Evolutionary conservation across 2,329 filamentous ascomycete genomes (phyloP), one percentile per base, ranked within the genome.

Genomic region (Calonectria crousiana): DNA sequence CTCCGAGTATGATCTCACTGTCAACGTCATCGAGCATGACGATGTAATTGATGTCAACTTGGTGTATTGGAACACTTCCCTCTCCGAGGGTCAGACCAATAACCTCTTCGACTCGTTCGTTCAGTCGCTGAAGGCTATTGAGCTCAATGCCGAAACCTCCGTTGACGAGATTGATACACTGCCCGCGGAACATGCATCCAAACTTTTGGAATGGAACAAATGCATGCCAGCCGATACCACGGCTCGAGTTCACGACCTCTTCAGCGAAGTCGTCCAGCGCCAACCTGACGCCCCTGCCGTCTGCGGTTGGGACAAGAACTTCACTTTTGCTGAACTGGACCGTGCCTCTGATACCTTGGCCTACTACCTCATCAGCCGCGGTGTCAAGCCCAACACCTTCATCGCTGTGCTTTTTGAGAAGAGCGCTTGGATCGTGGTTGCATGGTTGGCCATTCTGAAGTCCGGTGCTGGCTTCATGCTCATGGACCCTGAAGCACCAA

Each of bases 371-470:
- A 51, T 67, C 14, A 36, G n/a, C 32, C 30, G 13, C 10, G 64
- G 64, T 26, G 64, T 67, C 47, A 52, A 51, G 47, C 64, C 81
- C 0, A 81, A 83, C 6, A 83, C 84, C 14, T 85, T 41, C 34
- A 44, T 62, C 6, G 56, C 56, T 30, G 34, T 62, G 13, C 56
- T 62, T 16, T 62, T 62, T 16, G 56, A 62, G 38, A 62, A 62
- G 56, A 62, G 56, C 34, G 56, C 56, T 41, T 62, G 56, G 56
- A 62, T 62, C 16, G 56, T 62, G 16, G 56, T 62, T n/a, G n/a
- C 56, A 23, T 62, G 56, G 56, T 14, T 62, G 13, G 56, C 56
- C 13, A 62, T 62, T 41, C 20, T 62, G 3, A 62, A 62, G 23
- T 3, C 56, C 14, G 56, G 56, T 16, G 56, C 56, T 28, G 56